Base-by-base conservation (phyloP, 208 protist genomes). In the Leishmania gerbilli region DNA sequence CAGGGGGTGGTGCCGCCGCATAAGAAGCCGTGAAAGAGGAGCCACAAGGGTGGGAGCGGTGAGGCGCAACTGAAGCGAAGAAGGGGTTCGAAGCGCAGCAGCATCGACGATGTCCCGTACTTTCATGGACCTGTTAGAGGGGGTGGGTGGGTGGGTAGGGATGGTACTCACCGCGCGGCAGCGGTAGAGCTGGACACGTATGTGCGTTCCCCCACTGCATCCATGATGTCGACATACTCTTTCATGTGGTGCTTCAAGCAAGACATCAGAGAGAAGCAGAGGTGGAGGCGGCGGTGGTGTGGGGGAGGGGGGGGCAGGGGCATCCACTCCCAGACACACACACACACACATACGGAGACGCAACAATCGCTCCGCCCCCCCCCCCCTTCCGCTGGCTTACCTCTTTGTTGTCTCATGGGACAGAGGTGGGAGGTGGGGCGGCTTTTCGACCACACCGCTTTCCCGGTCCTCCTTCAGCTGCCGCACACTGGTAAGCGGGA, bases 401-500 rank as follows among this genome's bases (percentile, higher is more conserved):
- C 1, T 34, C 27, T 53, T 51, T 37, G 11, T 17, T 24, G n/a
- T 56, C 47, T 75, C 71, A 56, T 47, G 37, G 1, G 51, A 27
- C 19, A 49, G 21, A 40, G 31, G 74, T 74, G 69, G 31, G 31
- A 3, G 34, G 4, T 9, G 47, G 74, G 21, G 1, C 24, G 24
- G 8, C 55, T 65, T 68, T 24, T 76, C 55, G 34, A 17, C 71
- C n/a, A 67, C 69, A 45, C 13, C 51, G 65, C n/a, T 74, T 45
- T 82, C 82, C 0, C 37, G 56, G 15, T 45, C 17, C 49, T 83
- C 68, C 37, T 45, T 49, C 60, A 78, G 69, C 9, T 71, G 83
- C 34, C 49, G 58, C 75, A 68, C 79, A 49, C 51, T 56, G 40
- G 77, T 88, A 45, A 87, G 74, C 19, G 83, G 75, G 49, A 89